These are phyloP conservation scores for Lantana camara DNA, from an alignment of 257 asterid species.

Conservation along the genomic window DNA sequence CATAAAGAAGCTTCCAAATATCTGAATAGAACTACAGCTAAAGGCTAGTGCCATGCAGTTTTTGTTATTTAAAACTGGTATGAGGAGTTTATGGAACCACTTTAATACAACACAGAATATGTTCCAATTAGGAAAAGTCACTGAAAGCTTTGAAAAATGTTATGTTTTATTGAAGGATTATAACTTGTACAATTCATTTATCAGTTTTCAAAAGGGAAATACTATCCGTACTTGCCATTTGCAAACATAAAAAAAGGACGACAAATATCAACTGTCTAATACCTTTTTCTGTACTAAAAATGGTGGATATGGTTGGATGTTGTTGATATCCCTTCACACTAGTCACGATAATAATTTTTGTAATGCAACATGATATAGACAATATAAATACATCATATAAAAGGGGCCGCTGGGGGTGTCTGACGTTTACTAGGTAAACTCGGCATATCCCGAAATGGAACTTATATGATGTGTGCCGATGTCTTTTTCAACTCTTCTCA, in stretches of 20 bases:
- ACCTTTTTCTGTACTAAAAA: neutral
- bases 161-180: too few species aligned
- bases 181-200: neutral
- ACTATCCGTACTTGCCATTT: neutral
- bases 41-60: neutral
- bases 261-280: too few species aligned
- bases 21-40: neutral
- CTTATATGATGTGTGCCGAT: neutral
- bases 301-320: neutral
- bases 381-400: neutral
- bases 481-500: neutral
- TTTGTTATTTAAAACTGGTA: slow-evolving; percentile 3
- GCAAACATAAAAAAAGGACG: too few species aligned
- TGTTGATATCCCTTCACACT: slow-evolving; percentile 8
- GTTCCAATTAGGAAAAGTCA: neutral
- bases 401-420: neutral
- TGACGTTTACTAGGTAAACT: neutral
- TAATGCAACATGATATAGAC: neutral
- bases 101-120: neutral
- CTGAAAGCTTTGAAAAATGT: neutral
- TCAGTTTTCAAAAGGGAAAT: neutral
- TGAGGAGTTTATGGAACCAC: neutral
- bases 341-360: neutral
- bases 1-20: neutral
- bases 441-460: neutral